These are phyloP conservation scores for Candida pseudocylindracea DNA, from an alignment of 1,139 yeast species.

Conservation along the genomic window DNA sequence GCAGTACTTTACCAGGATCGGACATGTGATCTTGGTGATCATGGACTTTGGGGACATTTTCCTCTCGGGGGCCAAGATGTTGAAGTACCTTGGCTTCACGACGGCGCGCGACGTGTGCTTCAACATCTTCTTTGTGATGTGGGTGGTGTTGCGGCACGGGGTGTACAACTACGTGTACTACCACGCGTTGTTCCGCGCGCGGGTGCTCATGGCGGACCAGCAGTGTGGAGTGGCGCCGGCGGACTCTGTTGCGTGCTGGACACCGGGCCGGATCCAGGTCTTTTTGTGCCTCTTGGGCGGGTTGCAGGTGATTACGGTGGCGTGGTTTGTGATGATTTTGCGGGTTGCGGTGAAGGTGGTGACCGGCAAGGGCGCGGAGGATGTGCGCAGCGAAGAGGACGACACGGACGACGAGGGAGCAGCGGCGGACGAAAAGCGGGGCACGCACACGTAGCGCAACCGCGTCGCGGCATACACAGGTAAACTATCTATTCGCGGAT, in stretches of 20 bases:
- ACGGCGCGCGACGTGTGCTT: slow-evolving; percentile 48
- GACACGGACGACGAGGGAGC: slow-evolving; percentile 11
- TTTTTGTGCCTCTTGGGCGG: slow-evolving; percentile 39
- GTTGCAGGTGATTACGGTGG: slow-evolving; percentile 38
- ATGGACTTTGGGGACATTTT: slow-evolving; percentile 74
- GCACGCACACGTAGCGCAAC: too few relatives aligned
- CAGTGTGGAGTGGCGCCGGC: slow-evolving; percentile 13
- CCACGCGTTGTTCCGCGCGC: slow-evolving; percentile 19
- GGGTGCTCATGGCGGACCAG: slow-evolving; percentile 14
- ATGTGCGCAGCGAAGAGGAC: slow-evolving; percentile 57
- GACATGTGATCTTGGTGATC: slow-evolving; percentile 52
- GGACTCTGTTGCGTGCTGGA: slow-evolving; percentile 27
- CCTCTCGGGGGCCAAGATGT: slow-evolving; percentile 51
- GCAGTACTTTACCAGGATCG: slow-evolving; percentile 53
- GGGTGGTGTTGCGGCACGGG: slow-evolving; percentile 60
- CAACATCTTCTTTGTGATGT: slow-evolving; percentile 36
- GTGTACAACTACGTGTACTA: slow-evolving; percentile 46
- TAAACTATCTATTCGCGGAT: too few relatives aligned
- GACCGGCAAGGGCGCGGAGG: slow-evolving; percentile 58
- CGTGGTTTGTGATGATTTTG: slow-evolving; percentile 59
- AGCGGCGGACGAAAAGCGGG: too few relatives aligned
- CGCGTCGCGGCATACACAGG: too few relatives aligned
- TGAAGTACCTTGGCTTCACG: slow-evolving; percentile 46
- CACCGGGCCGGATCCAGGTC: slow-evolving; percentile 21
- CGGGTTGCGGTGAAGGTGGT: slow-evolving; percentile 51